phyloP scores from a whole-genome alignment of 108 stramenopile species.

The Cyclotella sp. region DNA sequence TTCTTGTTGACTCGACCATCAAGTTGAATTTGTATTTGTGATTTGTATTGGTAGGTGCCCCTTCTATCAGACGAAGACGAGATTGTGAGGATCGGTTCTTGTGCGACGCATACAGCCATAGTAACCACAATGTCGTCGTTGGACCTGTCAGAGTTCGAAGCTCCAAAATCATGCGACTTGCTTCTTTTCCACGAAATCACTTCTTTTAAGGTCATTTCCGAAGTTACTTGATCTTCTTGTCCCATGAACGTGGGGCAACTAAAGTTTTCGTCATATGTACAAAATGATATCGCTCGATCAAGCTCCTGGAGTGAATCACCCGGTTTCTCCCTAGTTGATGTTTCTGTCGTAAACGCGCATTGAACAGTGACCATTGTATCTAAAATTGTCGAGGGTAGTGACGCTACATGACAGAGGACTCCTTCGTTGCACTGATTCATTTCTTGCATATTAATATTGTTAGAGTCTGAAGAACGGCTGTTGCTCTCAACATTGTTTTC shows the following conservation, averaged over 20 bases:
- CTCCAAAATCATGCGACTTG: background rate
- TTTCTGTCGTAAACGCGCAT: constrained; percentile 20
- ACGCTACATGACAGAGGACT: background rate
- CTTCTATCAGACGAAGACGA: background rate
- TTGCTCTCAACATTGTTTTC: background rate
- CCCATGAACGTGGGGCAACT: constrained; percentile 42
- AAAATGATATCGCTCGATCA: constrained; percentile 24
- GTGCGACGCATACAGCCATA: constrained; percentile 46
- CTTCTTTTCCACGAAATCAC: constrained; percentile 15
- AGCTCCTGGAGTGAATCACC: constrained; percentile 9
- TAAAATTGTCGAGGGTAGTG: constrained; percentile 32
- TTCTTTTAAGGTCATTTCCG: constrained; percentile 41
- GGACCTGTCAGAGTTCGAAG: background rate
- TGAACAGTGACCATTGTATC: constrained; percentile 36
- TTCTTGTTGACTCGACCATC: constrained; percentile 29
- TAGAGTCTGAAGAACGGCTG: background rate
- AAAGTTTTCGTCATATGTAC: background rate
- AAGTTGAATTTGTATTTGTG: constrained; percentile 6
- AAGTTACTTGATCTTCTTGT: constrained; percentile 53
- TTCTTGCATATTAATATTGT: background rate
- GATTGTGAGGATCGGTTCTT: constrained; percentile 34
- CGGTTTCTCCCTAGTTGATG: background rate
- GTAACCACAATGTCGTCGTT: background rate
- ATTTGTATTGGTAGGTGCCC: background rate
- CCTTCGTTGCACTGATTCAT: background rate